These are phyloP conservation scores for Lentinula edodes DNA, from an alignment of 768 basidiomycete genomes.

Conservation along the genomic window DNA sequence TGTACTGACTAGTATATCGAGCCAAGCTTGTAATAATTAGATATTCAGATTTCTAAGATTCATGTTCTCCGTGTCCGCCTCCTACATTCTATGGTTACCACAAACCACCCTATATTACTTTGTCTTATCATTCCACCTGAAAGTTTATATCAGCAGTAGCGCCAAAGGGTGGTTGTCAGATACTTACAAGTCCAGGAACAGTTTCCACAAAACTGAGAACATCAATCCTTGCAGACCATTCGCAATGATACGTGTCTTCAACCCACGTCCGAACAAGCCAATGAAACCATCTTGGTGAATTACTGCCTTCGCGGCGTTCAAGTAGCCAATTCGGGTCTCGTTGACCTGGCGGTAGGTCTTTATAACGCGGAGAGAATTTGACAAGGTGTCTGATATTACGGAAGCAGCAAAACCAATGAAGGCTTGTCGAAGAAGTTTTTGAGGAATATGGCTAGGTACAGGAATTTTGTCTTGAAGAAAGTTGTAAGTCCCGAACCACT, in stretches of 20 bases:
- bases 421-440: slow-evolving; percentile 72
- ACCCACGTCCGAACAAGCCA: slow-evolving; percentile 83
- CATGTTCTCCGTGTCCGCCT: too few species aligned
- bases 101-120: slow-evolving; percentile 5
- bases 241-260: slow-evolving; percentile 84
- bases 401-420: slow-evolving; percentile 90
- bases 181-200: slow-evolving; percentile 84
- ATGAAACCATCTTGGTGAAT: slow-evolving; percentile 67
- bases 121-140: slow-evolving; percentile 30
- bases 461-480: slow-evolving; percentile 65
- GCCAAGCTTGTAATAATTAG: too few species aligned
- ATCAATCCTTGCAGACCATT: slow-evolving; percentile 91
- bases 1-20: too few species aligned
- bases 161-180: background rate
- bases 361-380: slow-evolving; percentile 86
- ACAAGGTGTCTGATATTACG: slow-evolving; percentile 77
- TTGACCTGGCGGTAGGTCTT: slow-evolving; percentile 96
- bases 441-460: slow-evolving; percentile 38
- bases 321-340: slow-evolving; percentile 73
- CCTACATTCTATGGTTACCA: background rate
- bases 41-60: too few species aligned
- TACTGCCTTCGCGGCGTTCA: slow-evolving; percentile 72
- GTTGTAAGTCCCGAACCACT: slow-evolving; percentile 89
- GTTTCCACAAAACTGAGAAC: slow-evolving; percentile 88
- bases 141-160: background rate